Conservation (phyloP, 2,329 filamentous ascomycete species). For the Diaporthe citrichinensis region DNA sequence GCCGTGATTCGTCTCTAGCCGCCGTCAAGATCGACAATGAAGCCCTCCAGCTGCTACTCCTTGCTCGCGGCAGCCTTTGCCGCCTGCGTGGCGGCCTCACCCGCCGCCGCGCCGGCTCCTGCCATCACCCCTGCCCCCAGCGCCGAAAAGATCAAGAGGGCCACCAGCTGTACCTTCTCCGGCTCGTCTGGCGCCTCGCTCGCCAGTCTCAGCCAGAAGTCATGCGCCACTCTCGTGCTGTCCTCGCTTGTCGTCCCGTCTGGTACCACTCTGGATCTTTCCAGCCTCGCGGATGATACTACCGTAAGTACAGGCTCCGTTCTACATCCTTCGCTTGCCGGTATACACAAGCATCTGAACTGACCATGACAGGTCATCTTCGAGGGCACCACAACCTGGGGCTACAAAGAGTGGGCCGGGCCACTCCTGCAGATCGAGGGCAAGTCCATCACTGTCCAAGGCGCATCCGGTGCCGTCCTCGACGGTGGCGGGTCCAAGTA, state of each 20-base stretch:
- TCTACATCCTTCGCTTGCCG: not conserved
- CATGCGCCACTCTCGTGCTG: constrained; percentile 67
- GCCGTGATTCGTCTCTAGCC: constrained; percentile 7
- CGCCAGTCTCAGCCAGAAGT: constrained; percentile 61
- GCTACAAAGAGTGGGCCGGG: constrained; percentile 75
- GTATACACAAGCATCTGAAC: not conserved
- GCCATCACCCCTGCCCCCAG: constrained; percentile 35
- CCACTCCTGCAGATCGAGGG: constrained; percentile 74
- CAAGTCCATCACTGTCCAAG: constrained; percentile 65
- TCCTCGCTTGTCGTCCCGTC: constrained; percentile 68
- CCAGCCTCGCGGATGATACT: constrained; percentile 63
- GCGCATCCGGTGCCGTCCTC: constrained; percentile 65
- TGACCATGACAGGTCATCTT: constrained; percentile 64
- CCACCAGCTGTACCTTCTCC: constrained; percentile 66
- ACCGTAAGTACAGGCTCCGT: constrained; percentile 48
- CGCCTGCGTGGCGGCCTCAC: constrained; percentile 23
- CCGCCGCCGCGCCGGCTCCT: constrained; percentile 27
- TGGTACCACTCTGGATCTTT: constrained; percentile 70
- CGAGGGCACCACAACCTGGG: constrained; percentile 75
- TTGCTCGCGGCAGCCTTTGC: constrained; percentile 26
- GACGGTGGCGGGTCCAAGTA: constrained; percentile 69
- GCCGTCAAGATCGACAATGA: constrained; percentile 24
- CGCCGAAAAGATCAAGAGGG: constrained; percentile 28
- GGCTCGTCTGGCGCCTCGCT: constrained; percentile 54
- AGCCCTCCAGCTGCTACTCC: not conserved